These are phyloP conservation scores for Taphrina populina DNA, from an alignment of 1,139 yeast genomes.

Conservation along the genomic window DNA sequence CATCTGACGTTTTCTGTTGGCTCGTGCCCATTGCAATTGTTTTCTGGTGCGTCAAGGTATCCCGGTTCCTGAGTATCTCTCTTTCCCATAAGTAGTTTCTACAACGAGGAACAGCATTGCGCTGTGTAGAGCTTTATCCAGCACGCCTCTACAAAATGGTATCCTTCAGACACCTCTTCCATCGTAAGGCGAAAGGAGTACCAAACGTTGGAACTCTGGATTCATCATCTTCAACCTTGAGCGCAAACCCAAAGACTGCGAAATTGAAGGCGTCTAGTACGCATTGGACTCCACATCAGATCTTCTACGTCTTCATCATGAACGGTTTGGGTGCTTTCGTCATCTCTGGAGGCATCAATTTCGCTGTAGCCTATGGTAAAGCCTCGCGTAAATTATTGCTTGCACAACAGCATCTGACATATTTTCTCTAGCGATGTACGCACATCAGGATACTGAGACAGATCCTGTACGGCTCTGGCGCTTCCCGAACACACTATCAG, in stretches of 20 bases:
- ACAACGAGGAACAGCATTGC: no score
- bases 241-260: not conserved
- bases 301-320: constrained; percentile 23
- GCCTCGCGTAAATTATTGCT: no score
- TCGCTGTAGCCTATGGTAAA: constrained; percentile 35
- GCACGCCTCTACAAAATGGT: no score
- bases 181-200: constrained; percentile 5
- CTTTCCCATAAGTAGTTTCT: no score
- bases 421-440: constrained; percentile 22
- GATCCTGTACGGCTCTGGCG: constrained; percentile 33
- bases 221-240: not conserved
- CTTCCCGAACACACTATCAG: constrained; percentile 36
- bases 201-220: not conserved
- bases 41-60: no score
- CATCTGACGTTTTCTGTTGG: no score
- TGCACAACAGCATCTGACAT: no score
- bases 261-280: constrained; percentile 3
- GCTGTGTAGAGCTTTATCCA: no score
- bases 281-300: constrained; percentile 19
- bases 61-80: no score
- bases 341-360: constrained; percentile 34
- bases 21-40: no score
- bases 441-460: not conserved
- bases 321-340: constrained; percentile 34
- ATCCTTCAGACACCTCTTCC: not conserved